Evolutionary conservation across 2,329 filamentous ascomycete species (phyloP).

Genomic region (Phialophora macrospora): DNA sequence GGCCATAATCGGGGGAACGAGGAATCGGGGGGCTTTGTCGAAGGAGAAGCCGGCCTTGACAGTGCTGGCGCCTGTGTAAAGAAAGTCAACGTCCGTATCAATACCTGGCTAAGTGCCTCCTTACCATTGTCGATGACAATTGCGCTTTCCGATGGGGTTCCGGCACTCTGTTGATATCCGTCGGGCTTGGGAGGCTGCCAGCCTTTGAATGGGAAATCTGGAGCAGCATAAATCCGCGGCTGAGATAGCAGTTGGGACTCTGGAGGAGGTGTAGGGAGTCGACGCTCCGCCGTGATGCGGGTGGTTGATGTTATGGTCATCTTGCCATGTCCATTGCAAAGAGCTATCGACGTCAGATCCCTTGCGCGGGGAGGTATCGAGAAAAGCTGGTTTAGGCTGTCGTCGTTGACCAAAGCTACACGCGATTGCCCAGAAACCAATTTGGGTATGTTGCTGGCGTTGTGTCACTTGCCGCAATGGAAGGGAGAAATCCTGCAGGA

Average conservation of each 20-base stretch:
- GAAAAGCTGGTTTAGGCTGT: not conserved
- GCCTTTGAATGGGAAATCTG: constrained; percentile 66
- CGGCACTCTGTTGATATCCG: constrained; percentile 71
- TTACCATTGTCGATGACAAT: constrained; percentile 98
- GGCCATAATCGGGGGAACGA: constrained; percentile 86
- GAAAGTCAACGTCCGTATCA: constrained; percentile 2
- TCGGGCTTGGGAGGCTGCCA: constrained; percentile 65
- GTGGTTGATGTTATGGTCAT: constrained; percentile 53
- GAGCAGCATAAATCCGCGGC: constrained; percentile 59
- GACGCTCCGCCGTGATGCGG: constrained; percentile 46
- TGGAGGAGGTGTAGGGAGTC: constrained; percentile 50
- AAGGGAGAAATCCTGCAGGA: not conserved
- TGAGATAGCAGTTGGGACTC: constrained; percentile 59
- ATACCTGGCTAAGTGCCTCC: not conserved
- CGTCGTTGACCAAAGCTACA: not conserved
- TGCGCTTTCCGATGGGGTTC: constrained; percentile 65
- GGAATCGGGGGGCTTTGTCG: constrained; percentile 77
- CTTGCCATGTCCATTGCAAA: constrained; percentile 24
- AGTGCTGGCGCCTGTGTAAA: constrained; percentile 73
- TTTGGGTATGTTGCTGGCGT: not conserved
- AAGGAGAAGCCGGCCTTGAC: constrained; percentile 97
- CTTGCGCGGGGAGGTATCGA: not conserved
- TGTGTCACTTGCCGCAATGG: constrained; percentile 3
- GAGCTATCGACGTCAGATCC: not conserved
- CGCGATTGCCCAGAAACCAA: not conserved